Evolutionary conservation across 2,329 filamentous ascomycete genomes (phyloP).

Genomic region (Beauveria asiatica): DNA sequence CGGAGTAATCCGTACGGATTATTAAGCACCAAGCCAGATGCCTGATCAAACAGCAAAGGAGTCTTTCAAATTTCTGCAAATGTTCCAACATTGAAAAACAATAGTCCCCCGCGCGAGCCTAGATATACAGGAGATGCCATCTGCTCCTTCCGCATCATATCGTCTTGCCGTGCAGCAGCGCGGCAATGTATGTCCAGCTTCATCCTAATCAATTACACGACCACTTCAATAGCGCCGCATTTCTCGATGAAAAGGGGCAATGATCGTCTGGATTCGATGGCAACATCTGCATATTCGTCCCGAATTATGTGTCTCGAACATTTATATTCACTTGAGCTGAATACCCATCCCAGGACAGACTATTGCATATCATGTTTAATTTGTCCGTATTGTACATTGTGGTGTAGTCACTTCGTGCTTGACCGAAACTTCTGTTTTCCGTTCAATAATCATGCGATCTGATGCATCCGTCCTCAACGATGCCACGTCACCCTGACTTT

Average conservation of each 20-base stretch:
- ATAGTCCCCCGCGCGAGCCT: not conserved
- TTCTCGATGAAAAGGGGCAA: too few relatives aligned
- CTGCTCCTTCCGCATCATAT: not conserved
- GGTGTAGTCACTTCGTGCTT: not conserved
- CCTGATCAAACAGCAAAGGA: not conserved
- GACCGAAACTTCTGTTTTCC: conserved; percentile 2
- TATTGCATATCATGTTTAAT: too few relatives aligned
- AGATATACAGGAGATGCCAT: not conserved
- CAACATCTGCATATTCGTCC: too few relatives aligned
- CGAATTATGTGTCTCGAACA: too few relatives aligned
- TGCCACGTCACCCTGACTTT: not conserved
- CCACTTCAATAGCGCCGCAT: not conserved
- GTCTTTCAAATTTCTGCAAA: too few relatives aligned
- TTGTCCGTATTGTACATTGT: not conserved
- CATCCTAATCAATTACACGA: not conserved
- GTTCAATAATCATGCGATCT: conserved; percentile 6
- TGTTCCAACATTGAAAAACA: too few relatives aligned
- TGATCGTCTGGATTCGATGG: too few relatives aligned
- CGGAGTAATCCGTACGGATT: too few relatives aligned
- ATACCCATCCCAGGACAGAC: too few relatives aligned
- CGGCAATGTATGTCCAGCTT: not conserved
- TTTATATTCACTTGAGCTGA: too few relatives aligned
- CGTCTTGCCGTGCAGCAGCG: not conserved
- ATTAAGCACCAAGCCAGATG: not conserved
- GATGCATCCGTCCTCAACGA: not conserved